Evolutionary conservation across 2,329 filamentous ascomycete genomes (phyloP).

Genomic region (Pyrenochaeta sp.): DNA sequence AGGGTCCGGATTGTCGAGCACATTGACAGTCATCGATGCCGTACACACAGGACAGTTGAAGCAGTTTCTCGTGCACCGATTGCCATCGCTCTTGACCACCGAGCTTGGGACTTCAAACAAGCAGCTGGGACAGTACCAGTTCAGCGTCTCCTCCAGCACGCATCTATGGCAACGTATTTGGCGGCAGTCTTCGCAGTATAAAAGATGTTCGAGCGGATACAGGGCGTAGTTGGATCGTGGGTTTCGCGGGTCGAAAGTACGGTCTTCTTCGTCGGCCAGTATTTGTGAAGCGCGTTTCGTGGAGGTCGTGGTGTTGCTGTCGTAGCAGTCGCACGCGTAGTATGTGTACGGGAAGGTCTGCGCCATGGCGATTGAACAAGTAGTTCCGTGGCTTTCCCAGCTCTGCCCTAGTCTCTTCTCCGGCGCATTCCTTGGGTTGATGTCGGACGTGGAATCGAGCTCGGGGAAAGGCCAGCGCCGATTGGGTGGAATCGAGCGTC

Average conservation of each 20-base stretch:
- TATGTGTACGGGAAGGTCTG: constrained; percentile 68
- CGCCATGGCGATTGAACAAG: constrained; percentile 52
- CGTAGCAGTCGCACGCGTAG: constrained; percentile 70
- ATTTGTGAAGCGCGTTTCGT: constrained; percentile 45
- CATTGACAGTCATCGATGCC: constrained; percentile 77
- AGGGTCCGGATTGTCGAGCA: constrained; percentile 62
- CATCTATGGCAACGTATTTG: constrained; percentile 94
- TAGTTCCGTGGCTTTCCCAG: constrained; percentile 8
- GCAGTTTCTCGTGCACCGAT: constrained; percentile 93
- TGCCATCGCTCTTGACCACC: constrained; percentile 89
- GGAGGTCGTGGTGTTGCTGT: constrained; percentile 48
- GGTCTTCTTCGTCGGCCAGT: constrained; percentile 64
- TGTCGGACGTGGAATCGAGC: too few species aligned
- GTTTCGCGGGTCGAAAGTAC: constrained; percentile 84
- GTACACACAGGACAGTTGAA: constrained; percentile 94
- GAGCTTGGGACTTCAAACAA: constrained; percentile 95
- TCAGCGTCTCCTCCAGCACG: constrained; percentile 90
- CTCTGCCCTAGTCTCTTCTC: too few species aligned
- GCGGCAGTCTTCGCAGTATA: constrained; percentile 98
- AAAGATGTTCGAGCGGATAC: constrained; percentile 89
- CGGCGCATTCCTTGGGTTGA: too few species aligned
- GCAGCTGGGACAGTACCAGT: constrained; percentile 94
- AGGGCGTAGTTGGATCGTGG: constrained; percentile 89
- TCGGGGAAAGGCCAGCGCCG: too few species aligned
- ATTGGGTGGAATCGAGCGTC: too few species aligned